Evolutionary conservation across 2,329 filamentous ascomycete genomes (phyloP), one percentile per base, ranked within the genome.

Genomic region (Clarireedia hainanense): DNA sequence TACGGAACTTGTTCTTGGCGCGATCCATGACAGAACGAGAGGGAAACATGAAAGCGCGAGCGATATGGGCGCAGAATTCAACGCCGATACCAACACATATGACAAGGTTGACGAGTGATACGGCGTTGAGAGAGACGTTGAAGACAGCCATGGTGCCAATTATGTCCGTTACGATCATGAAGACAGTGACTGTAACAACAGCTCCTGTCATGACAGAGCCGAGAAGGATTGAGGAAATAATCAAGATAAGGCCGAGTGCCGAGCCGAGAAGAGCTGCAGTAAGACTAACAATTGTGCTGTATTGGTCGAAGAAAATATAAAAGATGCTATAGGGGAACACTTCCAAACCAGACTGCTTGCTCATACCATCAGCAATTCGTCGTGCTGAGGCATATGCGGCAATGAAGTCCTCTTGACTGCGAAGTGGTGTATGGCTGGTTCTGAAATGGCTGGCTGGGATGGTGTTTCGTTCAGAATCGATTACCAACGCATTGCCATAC

Each of bases 271-370:
- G 81, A 0, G 86, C 83, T 0, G 80, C 86, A 0, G 92, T 91
- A 4, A 97, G 78, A 10, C 80, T 78, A 20, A 95, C 83, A 59
- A 99, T 97, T 57, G 81, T 82, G 5, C 89, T 80, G 68, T 99
- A 99, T 70, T 97, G 94, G 69, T 99, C 94, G 70, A 99, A 99
- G 80, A 97, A 99, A 70, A 99, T 91, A 75, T 99, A 99, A 71
- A 96, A 96, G 58, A 96, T 86, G 64, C 89, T 95, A 75, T 99
- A 99, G 0, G 94, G 90, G 78, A 99, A 99, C 3, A 99, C 85
- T 24, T 94, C 85, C 23, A 89, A 83, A 5, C 84, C 81, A 4
- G 91, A 91, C 51, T 80, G 77, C 52, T 80, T 72, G 14, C 80
- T 85, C 51, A 99, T 85, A 27, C 88, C 86, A 12, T 83, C 74